Conservation (phyloP, 1,139 yeast species). For the Geotrichum aggregatum region DNA sequence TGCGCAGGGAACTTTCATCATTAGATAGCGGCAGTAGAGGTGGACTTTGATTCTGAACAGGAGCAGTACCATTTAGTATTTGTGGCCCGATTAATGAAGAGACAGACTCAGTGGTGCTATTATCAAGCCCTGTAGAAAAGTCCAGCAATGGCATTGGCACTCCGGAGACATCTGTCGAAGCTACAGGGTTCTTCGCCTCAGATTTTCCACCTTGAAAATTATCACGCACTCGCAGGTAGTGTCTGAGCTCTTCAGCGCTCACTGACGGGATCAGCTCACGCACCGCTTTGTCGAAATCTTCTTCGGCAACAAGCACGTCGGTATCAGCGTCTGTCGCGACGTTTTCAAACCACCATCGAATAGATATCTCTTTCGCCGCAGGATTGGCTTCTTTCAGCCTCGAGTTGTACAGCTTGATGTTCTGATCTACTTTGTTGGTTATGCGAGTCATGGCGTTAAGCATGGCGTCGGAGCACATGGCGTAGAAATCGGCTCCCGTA, state of each 20-base stretch:
- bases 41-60: too few species aligned
- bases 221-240: conserved; percentile 70
- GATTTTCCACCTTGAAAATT: conserved; percentile 56
- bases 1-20: too few species aligned
- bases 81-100: too few species aligned
- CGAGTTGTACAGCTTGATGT: conserved; percentile 53
- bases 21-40: too few species aligned
- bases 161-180: background rate
- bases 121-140: background rate
- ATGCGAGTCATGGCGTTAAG: conserved; percentile 90
- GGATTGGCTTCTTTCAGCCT: conserved; percentile 33
- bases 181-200: conserved; percentile 16
- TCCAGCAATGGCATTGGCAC: background rate
- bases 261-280: conserved; percentile 76
- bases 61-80: too few species aligned
- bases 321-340: conserved; percentile 65
- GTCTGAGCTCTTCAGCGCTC: conserved; percentile 78
- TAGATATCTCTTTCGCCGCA: conserved; percentile 42
- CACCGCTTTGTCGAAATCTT: conserved; percentile 73
- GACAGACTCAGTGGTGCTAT: too few species aligned
- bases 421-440: conserved; percentile 69
- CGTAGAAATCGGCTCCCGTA: conserved; percentile 97
- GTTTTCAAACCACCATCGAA: conserved; percentile 91
- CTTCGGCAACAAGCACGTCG: conserved; percentile 61
- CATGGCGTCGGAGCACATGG: conserved; percentile 91